Conservation (phyloP, 169 alveolate genomes). For the Plasmodium adleri region DNA sequence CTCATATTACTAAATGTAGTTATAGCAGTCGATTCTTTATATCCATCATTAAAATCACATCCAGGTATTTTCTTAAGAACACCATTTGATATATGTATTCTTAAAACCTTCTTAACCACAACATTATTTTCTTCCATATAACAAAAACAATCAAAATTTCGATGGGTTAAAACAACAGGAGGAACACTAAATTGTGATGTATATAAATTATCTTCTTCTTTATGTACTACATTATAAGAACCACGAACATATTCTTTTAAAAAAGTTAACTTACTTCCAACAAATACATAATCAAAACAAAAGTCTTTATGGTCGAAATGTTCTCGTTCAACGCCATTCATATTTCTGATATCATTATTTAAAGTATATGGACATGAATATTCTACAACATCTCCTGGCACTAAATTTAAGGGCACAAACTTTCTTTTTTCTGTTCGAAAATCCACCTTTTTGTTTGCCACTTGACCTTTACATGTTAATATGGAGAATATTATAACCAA, state of each 20-base stretch:
- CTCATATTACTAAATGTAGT: constrained; percentile 19
- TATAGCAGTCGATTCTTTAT: constrained; percentile 19
- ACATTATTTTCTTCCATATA: constrained; percentile 13
- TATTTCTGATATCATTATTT: not conserved
- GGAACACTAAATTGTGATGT: constrained; percentile 28
- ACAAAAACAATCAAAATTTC: constrained; percentile 45
- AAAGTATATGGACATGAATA: constrained; percentile 46
- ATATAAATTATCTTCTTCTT: constrained; percentile 3
- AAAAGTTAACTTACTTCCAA: not conserved
- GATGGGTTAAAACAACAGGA: constrained; percentile 13
- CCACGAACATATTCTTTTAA: constrained; percentile 36
- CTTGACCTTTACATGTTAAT: too few species aligned
- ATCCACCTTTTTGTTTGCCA: constrained; percentile 1
- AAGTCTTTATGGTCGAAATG: not conserved
- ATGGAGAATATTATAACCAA: too few species aligned
- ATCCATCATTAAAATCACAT: constrained; percentile 47
- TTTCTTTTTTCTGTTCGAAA: not conserved
- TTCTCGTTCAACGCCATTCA: constrained; percentile 4
- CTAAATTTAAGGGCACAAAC: constrained; percentile 1
- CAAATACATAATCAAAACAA: constrained; percentile 28
- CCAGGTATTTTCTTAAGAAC: constrained; percentile 14
- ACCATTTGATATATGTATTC: constrained; percentile 29
- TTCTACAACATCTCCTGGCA: constrained; percentile 47
- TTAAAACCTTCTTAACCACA: constrained; percentile 14
- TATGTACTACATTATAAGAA: constrained; percentile 8